Evolutionary conservation across 2,329 filamentous ascomycete genomes (phyloP), one percentile per base, ranked within the genome.

Genomic region (Neofusicoccum sp.): DNA sequence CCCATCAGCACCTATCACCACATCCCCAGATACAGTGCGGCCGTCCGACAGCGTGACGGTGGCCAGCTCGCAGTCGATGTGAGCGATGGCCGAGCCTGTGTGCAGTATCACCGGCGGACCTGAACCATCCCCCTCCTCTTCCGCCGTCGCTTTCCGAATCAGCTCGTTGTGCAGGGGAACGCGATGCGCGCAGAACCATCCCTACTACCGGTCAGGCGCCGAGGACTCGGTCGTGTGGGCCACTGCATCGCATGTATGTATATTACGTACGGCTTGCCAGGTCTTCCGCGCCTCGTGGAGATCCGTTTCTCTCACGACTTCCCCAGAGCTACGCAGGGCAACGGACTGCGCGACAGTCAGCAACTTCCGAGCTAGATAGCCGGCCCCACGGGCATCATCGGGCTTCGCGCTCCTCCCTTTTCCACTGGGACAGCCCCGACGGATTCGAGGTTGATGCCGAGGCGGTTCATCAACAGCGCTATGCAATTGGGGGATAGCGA

Each of bases 401-500:
- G n/a, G n/a, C n/a, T n/a, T n/a, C n/a, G n/a, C n/a, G n/a, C n/a
- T n/a, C 24, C 7, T 8, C 28, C 43, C 12, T 47, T 47, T 12
- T 26, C 11, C 43, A 47, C n/a, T 5, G 24, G 9, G 14, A 41
- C 67, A 7, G 78, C 75, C 1, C 78, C 78, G 45, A 73, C 73
- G 0, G 69, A 67, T 60, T 76, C 73, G 0, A 76, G 72, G 51
- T 72, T 68, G 1, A 82, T 64, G 0, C 80, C 79, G 49, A 82
- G 69, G 34, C 77, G 71, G 11, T 72, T 70, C 3, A 88, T n/a
- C n/a, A n/a, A 72, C 2, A 88, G 70, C 0, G 83, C 82, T 68
- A 86, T 86, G 1, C 79, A 75, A 65, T 89, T 89, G 0, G 86
- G 84, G 0, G 83, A 80, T 3, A 88, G 69, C 66, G 88, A 84